Percentiles rank a stretch among this genome's conserved stretches.
phyloP scores from a whole-genome alignment of 768 basidiomycete species.

The Neoboletus magnificus region DNA sequence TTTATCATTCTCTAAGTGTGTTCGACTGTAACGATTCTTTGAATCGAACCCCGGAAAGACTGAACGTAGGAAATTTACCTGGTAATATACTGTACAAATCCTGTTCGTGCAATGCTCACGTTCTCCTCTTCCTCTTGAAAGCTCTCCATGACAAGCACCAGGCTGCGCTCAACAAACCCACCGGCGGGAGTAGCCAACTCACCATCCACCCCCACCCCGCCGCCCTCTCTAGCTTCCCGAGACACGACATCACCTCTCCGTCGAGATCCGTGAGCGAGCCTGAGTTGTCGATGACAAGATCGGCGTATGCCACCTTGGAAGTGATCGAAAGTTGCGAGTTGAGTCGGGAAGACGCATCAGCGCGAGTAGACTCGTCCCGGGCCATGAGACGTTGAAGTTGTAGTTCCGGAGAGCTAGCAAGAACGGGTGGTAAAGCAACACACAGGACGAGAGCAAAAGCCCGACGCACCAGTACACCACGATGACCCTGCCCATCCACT shows the following conservation, averaged over 20 bases:
- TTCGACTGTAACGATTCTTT: not conserved
- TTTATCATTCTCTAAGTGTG: not conserved
- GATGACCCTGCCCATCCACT: slow-evolving; percentile 76
- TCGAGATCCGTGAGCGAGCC: slow-evolving; percentile 69
- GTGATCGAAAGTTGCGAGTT: slow-evolving; percentile 77
- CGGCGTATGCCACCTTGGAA: slow-evolving; percentile 80
- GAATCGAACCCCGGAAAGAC: not conserved
- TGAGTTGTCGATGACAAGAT: slow-evolving; percentile 86
- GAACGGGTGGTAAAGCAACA: not conserved
- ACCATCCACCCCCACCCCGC: slow-evolving; percentile 58
- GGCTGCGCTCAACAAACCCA: slow-evolving; percentile 46
- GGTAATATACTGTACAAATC: not conserved
- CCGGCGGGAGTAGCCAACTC: slow-evolving; percentile 60
- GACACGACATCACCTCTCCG: slow-evolving; percentile 38
- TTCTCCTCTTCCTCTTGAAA: slow-evolving; percentile 17
- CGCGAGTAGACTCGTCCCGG: slow-evolving; percentile 62
- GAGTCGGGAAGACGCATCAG: slow-evolving; percentile 72
- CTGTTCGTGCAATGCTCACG: not conserved
- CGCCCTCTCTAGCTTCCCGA: slow-evolving; percentile 41
- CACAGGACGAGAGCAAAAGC: slow-evolving; percentile 1
- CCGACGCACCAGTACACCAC: slow-evolving; percentile 84
- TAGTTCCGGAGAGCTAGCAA: slow-evolving; percentile 66
- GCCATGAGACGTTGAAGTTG: slow-evolving; percentile 81
- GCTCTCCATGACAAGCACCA: slow-evolving; percentile 38
- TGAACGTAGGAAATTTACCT: not conserved